Base-by-base conservation (phyloP, 768 basidiomycete species). In the Phaeolepiota aurea region DNA sequence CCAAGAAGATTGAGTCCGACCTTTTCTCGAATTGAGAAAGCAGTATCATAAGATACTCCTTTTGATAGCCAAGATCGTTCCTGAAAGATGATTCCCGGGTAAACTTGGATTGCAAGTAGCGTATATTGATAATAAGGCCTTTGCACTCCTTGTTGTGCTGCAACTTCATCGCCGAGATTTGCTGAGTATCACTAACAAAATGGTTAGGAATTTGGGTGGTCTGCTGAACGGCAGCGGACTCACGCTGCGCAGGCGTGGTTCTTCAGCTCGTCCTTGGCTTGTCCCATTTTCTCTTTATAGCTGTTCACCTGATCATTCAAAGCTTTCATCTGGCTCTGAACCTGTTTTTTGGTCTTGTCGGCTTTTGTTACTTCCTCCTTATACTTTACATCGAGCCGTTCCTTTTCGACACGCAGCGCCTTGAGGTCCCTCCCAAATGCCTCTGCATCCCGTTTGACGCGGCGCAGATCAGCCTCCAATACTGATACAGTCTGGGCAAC, bases 81-180 rank as follows among this genome's bases (percentile, higher is more conserved):
- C 94, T 76, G 68, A 96, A 76, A 1, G 71, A 69, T 7, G 81
- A 76, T 63, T 99, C 96, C 18, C 94, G 75, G 2, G 77, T 84
- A 59, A 82, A 93, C 55, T 89, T 90, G 41, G 86, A 84, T 58
- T 98, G 94, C 49, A 98, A 70, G 61, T 96, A 97, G 31, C 72
- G 75, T 44, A 96, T 90, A 58, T 96, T 90, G 5, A 88, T 77
- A 37, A 98, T 79, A 14, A 97, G 66, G 5, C 90, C 89, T 54
- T 91, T 92, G 66, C 86, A 85, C 55, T 97, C 91, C 46, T 78
- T 76, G 47, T 85, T 87, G 55, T 91, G 88, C 57, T 78, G 80
- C 2, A 63, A 49, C 48, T 72, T 79, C 47, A 87, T 52, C 10
- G 65, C 63, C 2, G 68, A 65, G 3, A 88, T 47, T 52, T 79